These are phyloP conservation scores for Ilyonectria mors-panacis DNA, from an alignment of 2,329 filamentous ascomycete species.

Conservation along the genomic window DNA sequence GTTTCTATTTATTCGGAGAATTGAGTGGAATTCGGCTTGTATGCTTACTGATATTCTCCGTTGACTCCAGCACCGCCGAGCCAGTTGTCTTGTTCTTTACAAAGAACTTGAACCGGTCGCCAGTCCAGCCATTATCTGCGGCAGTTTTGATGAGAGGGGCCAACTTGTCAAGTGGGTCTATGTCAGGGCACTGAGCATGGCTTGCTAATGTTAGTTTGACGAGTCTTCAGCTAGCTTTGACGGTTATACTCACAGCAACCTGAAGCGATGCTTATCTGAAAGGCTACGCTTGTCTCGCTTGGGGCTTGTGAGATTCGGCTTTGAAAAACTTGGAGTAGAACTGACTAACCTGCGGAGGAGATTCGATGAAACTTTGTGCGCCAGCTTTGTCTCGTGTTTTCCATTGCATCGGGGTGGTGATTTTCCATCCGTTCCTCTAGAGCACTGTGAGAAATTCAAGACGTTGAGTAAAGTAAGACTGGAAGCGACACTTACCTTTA, in stretches of 20 bases:
- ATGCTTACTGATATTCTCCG: not conserved
- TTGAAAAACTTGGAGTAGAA: not conserved
- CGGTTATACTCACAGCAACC: not conserved
- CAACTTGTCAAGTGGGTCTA: not conserved
- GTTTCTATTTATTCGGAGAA: not conserved
- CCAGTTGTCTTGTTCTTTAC: not conserved
- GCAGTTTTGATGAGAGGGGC: not conserved
- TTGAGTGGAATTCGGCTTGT: not conserved
- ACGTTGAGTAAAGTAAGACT: not conserved
- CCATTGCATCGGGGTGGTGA: not conserved
- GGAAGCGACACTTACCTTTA: not conserved
- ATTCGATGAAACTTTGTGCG: not conserved
- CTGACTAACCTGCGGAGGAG: not conserved
- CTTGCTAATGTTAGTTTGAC: not conserved
- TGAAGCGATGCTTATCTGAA: slow-evolving; percentile 2
- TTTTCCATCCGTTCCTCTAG: slow-evolving; percentile 4
- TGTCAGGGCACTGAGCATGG: not conserved
- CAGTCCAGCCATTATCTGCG: not conserved
- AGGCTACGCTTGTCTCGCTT: slow-evolving; percentile 6
- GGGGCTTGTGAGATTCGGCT: not conserved
- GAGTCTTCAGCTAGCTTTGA: not conserved
- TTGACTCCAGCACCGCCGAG: not conserved
- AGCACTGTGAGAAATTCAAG: not conserved
- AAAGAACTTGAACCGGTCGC: slow-evolving; percentile 8
- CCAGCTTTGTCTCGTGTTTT: not conserved